Evolutionary conservation across 164 flowering plant genomes (phyloP).

Genomic region (Paratinospora sagittata): DNA sequence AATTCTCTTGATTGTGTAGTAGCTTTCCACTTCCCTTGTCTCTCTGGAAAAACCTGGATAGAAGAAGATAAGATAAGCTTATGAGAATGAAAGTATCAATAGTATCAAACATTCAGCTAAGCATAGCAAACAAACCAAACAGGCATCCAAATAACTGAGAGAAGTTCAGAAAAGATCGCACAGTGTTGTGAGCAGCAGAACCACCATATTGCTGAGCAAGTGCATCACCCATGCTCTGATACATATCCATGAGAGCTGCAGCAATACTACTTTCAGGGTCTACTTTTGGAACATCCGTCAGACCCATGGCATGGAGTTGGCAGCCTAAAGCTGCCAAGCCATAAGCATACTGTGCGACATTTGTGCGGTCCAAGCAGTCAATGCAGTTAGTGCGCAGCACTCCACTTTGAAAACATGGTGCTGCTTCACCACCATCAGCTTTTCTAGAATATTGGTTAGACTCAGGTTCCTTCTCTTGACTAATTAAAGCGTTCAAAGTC

Average conservation of each 20-base stretch:
- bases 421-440: conserved; percentile 30
- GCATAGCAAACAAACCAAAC: background rate
- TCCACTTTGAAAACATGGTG: conserved; percentile 77
- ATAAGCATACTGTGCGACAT: conserved; percentile 97
- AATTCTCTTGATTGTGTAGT: conserved; percentile 93
- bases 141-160: background rate
- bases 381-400: conserved; percentile 95
- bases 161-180: conserved; percentile 20
- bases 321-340: conserved; percentile 91
- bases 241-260: conserved; percentile 94
- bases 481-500: conserved; percentile 30
- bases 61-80: background rate
- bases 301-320: conserved; percentile 87
- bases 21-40: conserved; percentile 99
- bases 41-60: conserved; percentile 86
- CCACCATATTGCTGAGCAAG: conserved; percentile 99
- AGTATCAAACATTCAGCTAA: background rate
- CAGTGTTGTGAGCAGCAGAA: conserved; percentile 96
- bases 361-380: conserved; percentile 97
- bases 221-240: conserved; percentile 95
- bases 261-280: conserved; percentile 89
- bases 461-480: conserved; percentile 51
- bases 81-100: background rate
- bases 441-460: conserved; percentile 29
- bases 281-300: conserved; percentile 73